Base-by-base conservation (phyloP, 371 early-diverging fungal genomes). In the Catenaria anguillulae region DNA sequence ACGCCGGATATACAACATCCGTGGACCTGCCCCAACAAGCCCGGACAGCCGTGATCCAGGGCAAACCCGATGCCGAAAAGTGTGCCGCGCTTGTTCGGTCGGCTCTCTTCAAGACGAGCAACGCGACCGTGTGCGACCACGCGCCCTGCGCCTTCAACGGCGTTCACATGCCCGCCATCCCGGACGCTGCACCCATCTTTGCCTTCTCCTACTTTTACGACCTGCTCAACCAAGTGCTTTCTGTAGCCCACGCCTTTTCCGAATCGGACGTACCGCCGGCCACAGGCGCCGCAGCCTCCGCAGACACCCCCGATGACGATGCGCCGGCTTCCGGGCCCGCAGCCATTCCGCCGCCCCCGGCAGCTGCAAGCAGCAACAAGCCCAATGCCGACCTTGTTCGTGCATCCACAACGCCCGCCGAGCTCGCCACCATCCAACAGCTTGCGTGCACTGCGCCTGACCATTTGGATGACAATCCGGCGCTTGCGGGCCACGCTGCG, bases 161-260 rank as follows among this genome's bases (percentile, higher is more conserved):
- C 60, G 80, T 92, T 4, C 90, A 93, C 72, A 91, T 91, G 65
- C 97, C 97, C 12, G 72, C 78, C 0, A 70, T 97, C 26, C 64
- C 68, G 10, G 73, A 77, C 36, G 79, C 86, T 0, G 92, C 92
- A 65, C 92, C 91, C 58, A 79, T 97, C 24, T 94, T 91, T 68
- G 87, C 89, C 4, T 95, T 97, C 72, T 90, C 90, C 33, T 97
- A 82, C 77, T 92, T 97, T 67, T 97, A 90, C 75, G 97, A 97
- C 68, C 79, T 88, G 40, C 78, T 83, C 0, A 73, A 78, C 37
- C 33, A 4, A 2, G 23, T 55, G 5, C 54, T 52, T 6, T 4
- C 3, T 10, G 31, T 52, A 3, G 19, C 26, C 8, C 24, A 52
- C 33, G 54, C 61, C 63, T 74, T 12, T 72, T 74, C 33, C 63